Evolutionary conservation across 352 stramenopile genomes (phyloP), one percentile per base, ranked within the genome.

Genomic region (Elongisporangium undulatum): DNA sequence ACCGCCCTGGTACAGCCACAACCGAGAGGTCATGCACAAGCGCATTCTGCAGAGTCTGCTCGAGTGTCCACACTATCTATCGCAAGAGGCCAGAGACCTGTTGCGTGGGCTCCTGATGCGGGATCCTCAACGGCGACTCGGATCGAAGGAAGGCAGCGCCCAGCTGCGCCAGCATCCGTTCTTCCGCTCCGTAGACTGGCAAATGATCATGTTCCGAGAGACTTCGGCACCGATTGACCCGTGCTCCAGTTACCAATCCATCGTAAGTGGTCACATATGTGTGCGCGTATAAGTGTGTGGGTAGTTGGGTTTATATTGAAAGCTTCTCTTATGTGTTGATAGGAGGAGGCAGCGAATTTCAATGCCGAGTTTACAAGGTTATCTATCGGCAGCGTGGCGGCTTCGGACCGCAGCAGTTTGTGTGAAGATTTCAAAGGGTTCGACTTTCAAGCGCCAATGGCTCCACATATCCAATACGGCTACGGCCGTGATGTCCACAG

Each of bases 391-490:
- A 77, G 71, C 34, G 52, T 78, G 54, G 74, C 80, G 51, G 77
- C 68, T 22, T 50, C 63, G 4, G 63, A 58, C 19, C 53, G 19
- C 53, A 60, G 56, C 54, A 68, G 64, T n/a, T 59, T 69, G 17
- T 66, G 62, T 34, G 82, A 94, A 51, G 79, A 92, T 2, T 97
- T 98, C 53, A 77, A 75, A 41, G 87, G 82, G 3, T 98, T 98
- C 62, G 95, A 95, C 23, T 98, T 94, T 57, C 73, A 83, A 57
- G 71, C 78, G 8, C 74, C 76, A 2, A 59, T 71, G 13, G 66
- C 70, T 13, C 58, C 67, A 20, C 63, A 77, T n/a, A 80, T 88
- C 54, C 74, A 85, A 56, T 88, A 88, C 22, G 74, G 67, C 2
- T 88, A 85, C 66, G 66, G 67, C 0, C 69, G 79, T 38, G 79